Base-by-base conservation (phyloP, 2,329 filamentous ascomycete genomes). In the Pseudogymnoascus sp. region DNA sequence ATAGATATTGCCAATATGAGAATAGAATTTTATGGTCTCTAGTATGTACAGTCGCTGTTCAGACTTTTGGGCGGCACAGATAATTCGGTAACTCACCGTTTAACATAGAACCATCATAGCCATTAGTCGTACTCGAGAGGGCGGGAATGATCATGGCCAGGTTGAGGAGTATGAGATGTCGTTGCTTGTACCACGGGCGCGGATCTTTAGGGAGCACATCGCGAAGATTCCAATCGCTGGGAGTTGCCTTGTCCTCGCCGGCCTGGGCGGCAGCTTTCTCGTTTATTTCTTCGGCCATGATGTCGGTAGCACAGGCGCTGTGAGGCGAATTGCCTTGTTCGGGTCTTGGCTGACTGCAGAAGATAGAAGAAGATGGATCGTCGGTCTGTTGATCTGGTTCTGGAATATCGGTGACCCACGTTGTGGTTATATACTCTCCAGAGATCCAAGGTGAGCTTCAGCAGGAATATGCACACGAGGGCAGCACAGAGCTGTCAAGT, bases 171-270 rank as follows among this genome's bases (percentile, higher is more conserved):
- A 56, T 13, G 10, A 68, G 59, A 53, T 69, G 68, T 3, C 62
- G 60, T 17, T 67, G 63, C 62, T 65, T 67, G 59, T 65, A 69
- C 68, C 68, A 70, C 10, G 66, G 62, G 4, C 23, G 56, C 11
- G 60, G 19, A 3, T 65, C 44, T 5, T 65, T 50, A 4, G 64
- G 64, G n/a, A 65, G 59, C 35, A 65, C 64, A 61, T 61, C 38
- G 29, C 50, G 50, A 56, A 56, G 10, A 56, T 56, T 56, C 50
- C 50, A 56, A n/a, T 56, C 50, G n/a, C n/a, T 21, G 26, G 50
- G 29, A 19, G 11, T 9, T 21, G 50, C 29, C 50, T 56, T 56
- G 29, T 56, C 50, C 1, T 33, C 50, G 50, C n/a, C 15, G 29
- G 7, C 29, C n/a, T 56, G 50, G 9, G 26, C 17, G 29, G 29